Evolutionary conservation across 495 filamentous ascomycete species (phyloP).

Genomic region (Neurospora intermedia): DNA sequence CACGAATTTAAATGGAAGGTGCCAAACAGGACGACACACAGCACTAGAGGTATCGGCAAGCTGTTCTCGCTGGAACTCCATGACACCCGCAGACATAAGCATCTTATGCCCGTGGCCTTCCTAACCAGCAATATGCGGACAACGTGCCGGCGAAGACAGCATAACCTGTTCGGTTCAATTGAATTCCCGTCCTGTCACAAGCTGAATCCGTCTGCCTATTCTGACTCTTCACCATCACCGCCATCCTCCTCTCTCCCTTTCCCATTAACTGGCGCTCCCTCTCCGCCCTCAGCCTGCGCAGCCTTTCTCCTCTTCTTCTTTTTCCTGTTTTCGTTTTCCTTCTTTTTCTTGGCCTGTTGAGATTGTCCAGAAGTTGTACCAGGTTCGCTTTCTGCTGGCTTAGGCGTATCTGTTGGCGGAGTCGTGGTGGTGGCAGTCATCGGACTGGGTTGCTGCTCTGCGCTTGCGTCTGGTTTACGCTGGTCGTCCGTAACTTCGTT

Average conservation of each 20-base stretch:
- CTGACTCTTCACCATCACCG: not conserved
- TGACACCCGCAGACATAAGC: not conserved
- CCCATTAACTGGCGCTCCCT: not conserved
- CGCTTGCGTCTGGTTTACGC: not conserved
- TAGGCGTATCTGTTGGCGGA: not conserved
- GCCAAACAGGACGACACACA: not conserved
- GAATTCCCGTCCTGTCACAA: not conserved
- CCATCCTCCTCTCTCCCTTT: not conserved
- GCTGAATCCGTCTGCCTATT: not conserved
- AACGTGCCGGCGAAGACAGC: not conserved
- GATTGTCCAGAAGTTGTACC: not conserved
- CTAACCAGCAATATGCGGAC: not conserved
- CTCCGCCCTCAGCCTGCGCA: not conserved
- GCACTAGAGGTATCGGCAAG: not conserved
- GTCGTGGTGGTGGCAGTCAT: slow-evolving; percentile 20
- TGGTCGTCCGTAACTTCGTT: not conserved
- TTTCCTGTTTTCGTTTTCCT: slow-evolving; percentile 37
- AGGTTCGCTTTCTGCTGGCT: not conserved
- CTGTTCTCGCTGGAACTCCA: not conserved
- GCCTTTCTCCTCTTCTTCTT: slow-evolving; percentile 8
- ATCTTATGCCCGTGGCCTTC: not conserved
- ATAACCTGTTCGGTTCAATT: not conserved
- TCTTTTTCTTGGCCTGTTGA: slow-evolving; percentile 37
- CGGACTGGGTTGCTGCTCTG: slow-evolving; percentile 4
- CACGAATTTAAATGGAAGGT: not conserved